Base-by-base conservation (phyloP, 306 rosid genomes). In the Luffa aegyptiaca region DNA sequence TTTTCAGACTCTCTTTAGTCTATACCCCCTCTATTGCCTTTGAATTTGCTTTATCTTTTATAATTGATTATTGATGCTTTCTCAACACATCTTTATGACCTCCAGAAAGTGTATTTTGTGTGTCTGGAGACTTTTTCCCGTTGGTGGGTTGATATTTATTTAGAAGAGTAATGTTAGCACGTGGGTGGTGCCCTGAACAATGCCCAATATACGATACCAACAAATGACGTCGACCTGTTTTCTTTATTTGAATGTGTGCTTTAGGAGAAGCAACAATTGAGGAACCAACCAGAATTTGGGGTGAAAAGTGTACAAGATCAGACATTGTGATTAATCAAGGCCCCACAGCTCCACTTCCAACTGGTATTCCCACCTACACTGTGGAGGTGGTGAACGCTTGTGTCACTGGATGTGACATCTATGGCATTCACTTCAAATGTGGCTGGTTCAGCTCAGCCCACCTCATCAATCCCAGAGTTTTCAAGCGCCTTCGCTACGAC, bases 361-460 rank as follows among this genome's bases (percentile, higher is more conserved):
- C 83, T 49, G 99, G 99, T 18, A 93, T 95, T 36, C 99, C 99
- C 7, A 83, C 93, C 3, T 91, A 87, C 88, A 91, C 89, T 0
- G 99, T 95, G 6, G 92, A 95, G 82, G 92, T 95, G 26, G 82
- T 80, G 84, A 95, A 95, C 59, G 84, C 84, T 81, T 91, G 99
- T 11, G 86, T 78, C 26, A 87, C 86, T 33, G 97, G 96, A 10
- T 95, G 98, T 79, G 86, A 85, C 81, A 88, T 95, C 78, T 85
- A 93, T 16, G 79, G 65, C 16, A 90, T 95, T 53, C 99, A 91
- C 81, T 70, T 95, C 70, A 80, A 51, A 61, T 95, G 99, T 1
- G 97, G 99, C 20, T 92, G 97, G 99, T 95, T 93, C 82, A 93
- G 97, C 90, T 95, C 99, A 2, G 96, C 91, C 21, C 85, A 86